Base-by-base conservation (phyloP, 2,329 filamentous ascomycete genomes). In the Trichoderma sp. region DNA sequence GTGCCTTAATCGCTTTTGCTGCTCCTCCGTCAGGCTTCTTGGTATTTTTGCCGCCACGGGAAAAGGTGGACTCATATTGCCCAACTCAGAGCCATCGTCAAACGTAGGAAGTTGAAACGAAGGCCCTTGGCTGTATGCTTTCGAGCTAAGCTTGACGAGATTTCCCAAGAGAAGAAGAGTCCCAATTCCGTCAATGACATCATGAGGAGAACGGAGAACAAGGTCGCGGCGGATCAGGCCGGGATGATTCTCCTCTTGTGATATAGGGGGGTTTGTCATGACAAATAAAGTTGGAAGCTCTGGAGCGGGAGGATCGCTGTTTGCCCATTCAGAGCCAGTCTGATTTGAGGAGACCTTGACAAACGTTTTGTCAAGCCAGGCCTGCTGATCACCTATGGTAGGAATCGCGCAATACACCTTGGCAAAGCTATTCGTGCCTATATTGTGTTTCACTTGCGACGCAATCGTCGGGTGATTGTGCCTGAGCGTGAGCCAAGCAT, bases 21-120 rank as follows among this genome's bases (percentile, higher is more conserved):
- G 73, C 11, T 60, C 37, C 2, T 68, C 63, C 1, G 71, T 72
- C 5, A 71, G 72, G 6, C 40, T 19, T 2, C 31, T n/a, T 0
- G 75, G 72, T 1, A 75, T 68, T 21, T 55, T 69, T 58, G 75
- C 75, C 5, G 76, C 75, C 11, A 77, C 70, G 10, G 75, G 75
- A 55, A 72, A 75, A 0, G 76, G 73, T 1, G 76, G 75, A 19
- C 76, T 77, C 19, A 77, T 35, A 33, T 60, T 60, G 19, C 4
- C 57, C 21, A 43, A 14, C 14, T 60, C 57, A 5, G 57, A 60
- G 14, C 33, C 57, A 31, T 27, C 24, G 27, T 40, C 31, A 31
- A 56, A 56, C 14, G 31, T 24, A n/a, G 57, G 29, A 8, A 60
- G 33, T 24, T 40, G 14, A 37, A 35, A 60, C 1, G 57, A 37